Evolutionary conservation across 352 stramenopile genomes (phyloP).

Genomic region (Phytophthora lateralis): DNA sequence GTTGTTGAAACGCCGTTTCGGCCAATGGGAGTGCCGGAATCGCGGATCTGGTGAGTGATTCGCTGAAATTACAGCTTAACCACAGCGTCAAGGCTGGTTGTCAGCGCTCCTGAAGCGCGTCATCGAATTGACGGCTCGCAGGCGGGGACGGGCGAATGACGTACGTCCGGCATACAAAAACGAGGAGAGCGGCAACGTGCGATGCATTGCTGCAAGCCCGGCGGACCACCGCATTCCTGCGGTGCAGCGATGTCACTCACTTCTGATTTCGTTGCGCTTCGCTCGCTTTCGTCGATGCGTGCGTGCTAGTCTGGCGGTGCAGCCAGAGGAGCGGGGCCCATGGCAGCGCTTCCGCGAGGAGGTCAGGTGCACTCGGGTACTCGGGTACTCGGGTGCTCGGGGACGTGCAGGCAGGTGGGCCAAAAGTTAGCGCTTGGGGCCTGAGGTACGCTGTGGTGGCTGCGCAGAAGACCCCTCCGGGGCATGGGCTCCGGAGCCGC

Average conservation of each 20-base stretch:
- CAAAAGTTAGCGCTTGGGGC: background rate
- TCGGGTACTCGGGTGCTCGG: too few relatives aligned
- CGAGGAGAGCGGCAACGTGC: background rate
- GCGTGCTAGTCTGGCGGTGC: conserved; percentile 8
- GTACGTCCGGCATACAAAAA: conserved; percentile 9
- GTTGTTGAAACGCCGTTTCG: conserved; percentile 14
- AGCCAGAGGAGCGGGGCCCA: background rate
- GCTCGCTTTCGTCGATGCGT: conserved; percentile 21
- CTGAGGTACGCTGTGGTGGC: too few relatives aligned
- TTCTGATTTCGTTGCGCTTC: conserved; percentile 31
- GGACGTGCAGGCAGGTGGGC: background rate
- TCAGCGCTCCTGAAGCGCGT: conserved; percentile 21
- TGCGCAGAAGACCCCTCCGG: background rate
- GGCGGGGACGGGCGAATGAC: conserved; percentile 7
- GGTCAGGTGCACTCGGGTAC: background rate
- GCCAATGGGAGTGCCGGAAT: background rate
- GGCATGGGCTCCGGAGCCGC: background rate
- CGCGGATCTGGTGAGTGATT: background rate
- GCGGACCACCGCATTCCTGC: conserved; percentile 23
- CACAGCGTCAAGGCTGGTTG: conserved; percentile 17
- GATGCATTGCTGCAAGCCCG: background rate
- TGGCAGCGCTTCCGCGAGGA: background rate
- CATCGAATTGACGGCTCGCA: conserved; percentile 17
- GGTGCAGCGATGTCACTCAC: conserved; percentile 16
- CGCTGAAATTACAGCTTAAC: conserved; percentile 12